phyloP scores from a whole-genome alignment of 2,329 filamentous ascomycete species.

The Remersonia thermophila region DNA sequence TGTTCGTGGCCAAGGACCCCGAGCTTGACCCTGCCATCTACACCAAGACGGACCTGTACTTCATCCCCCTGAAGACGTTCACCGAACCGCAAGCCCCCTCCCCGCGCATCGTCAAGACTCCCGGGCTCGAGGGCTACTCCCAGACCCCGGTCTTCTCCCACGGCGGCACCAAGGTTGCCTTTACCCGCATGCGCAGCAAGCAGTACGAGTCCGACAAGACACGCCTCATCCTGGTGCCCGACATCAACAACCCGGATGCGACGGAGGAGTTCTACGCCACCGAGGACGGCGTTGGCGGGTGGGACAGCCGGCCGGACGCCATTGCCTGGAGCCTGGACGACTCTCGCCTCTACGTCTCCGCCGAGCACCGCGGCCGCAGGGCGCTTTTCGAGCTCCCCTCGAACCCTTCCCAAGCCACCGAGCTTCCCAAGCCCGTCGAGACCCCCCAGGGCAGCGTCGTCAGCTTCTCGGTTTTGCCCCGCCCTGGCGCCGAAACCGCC shows the following conservation, averaged over 20 bases:
- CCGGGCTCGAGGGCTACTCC: slow-evolving; percentile 50
- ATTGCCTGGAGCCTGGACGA: slow-evolving; percentile 48
- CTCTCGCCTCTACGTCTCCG: slow-evolving; percentile 56
- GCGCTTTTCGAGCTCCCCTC: slow-evolving; percentile 52
- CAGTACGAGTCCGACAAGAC: slow-evolving; percentile 76
- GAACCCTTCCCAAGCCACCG: slow-evolving; percentile 34
- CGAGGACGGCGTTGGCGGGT: slow-evolving; percentile 48
- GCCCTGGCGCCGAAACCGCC: too few species aligned
- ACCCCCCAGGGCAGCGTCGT: slow-evolving; percentile 38
- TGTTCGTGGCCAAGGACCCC: slow-evolving; percentile 66
- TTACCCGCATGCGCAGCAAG: slow-evolving; percentile 63
- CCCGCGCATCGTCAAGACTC: slow-evolving; percentile 44
- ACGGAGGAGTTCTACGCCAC: slow-evolving; percentile 52
- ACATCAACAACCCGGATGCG: slow-evolving; percentile 41
- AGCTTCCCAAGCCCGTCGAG: slow-evolving; percentile 38
- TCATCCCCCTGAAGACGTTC: slow-evolving; percentile 52
- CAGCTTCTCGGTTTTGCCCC: slow-evolving; percentile 36
- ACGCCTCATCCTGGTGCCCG: slow-evolving; percentile 50
- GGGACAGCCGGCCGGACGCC: slow-evolving; percentile 46
- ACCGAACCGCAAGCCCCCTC: slow-evolving; percentile 35
- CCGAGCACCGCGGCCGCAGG: slow-evolving; percentile 54
- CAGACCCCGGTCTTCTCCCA: slow-evolving; percentile 60
- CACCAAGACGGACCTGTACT: slow-evolving; percentile 75
- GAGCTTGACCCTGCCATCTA: slow-evolving; percentile 57
- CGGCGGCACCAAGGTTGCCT: slow-evolving; percentile 58